phyloP scores from a whole-genome alignment of 2,329 filamentous ascomycete species.

The Lecanicillium sp. region DNA sequence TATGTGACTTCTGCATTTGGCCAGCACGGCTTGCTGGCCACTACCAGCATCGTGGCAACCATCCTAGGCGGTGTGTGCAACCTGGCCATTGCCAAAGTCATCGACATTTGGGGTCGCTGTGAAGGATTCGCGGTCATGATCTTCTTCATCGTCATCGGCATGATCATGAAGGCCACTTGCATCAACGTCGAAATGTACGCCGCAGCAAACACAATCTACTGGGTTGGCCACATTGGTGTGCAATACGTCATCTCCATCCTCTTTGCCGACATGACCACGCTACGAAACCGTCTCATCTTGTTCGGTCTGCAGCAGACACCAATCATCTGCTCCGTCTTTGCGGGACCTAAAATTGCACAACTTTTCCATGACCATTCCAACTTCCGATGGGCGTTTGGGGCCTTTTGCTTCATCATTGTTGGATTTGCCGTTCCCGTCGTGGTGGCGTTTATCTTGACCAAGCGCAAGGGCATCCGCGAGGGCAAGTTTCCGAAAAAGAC shows the following conservation, averaged over 20 bases:
- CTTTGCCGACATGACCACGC: conserved; percentile 32
- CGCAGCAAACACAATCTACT: conserved; percentile 56
- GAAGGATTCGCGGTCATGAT: conserved; percentile 36
- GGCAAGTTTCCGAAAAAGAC: conserved; percentile 34
- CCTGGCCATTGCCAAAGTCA: conserved; percentile 37
- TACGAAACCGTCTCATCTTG: conserved; percentile 34
- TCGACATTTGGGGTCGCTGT: conserved; percentile 40
- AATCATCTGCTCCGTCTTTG: conserved; percentile 34
- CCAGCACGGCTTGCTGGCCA: conserved; percentile 58
- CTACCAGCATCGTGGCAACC: conserved; percentile 52
- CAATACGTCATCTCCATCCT: conserved; percentile 32
- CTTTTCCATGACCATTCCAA: conserved; percentile 28
- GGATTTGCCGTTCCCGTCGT: conserved; percentile 31
- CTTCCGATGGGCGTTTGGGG: conserved; percentile 46
- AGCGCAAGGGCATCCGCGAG: conserved; percentile 40
- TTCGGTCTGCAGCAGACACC: conserved; percentile 35
- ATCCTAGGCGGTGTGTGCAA: conserved; percentile 29
- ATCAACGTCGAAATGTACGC: conserved; percentile 49
- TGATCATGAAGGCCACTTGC: conserved; percentile 56
- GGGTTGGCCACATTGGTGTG: conserved; percentile 42
- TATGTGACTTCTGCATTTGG: conserved; percentile 60
- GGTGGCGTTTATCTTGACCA: conserved; percentile 23
- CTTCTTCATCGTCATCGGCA: conserved; percentile 38
- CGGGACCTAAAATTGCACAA: conserved; percentile 31
- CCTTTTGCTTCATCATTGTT: conserved; percentile 54